A percentile compares a stretch with the other conserved stretches of the same genome.
phyloP scores from a whole-genome alignment of 2,329 filamentous ascomycete genomes.

The Ascochyta pisi region DNA sequence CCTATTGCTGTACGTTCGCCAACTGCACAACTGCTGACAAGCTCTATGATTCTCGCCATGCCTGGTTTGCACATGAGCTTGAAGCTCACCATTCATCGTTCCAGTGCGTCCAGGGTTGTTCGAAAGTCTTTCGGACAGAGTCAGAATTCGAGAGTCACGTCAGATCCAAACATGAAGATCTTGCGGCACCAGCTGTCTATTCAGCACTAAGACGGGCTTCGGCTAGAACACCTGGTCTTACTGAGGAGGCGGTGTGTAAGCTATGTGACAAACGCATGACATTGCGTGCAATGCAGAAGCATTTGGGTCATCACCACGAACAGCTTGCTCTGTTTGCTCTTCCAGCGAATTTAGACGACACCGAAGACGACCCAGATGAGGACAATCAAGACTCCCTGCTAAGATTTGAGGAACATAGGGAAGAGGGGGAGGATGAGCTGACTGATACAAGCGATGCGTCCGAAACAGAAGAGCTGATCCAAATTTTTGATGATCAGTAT shows the following conservation, averaged over 20 bases:
- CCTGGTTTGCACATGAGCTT: conserved; percentile 35
- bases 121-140: background rate
- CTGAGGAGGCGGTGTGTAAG: background rate
- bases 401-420: background rate
- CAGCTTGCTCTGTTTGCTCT: conserved; percentile 35
- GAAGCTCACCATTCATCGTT: conserved; percentile 26
- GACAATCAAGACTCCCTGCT: background rate
- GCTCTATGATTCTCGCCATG: conserved; percentile 29
- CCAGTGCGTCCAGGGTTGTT: conserved; percentile 24
- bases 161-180: background rate
- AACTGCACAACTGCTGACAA: conserved; percentile 28
- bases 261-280: conserved; percentile 23
- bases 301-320: conserved; percentile 32
- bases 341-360: conserved; percentile 23
- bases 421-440: background rate
- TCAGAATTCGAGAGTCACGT: background rate
- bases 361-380: conserved; percentile 18
- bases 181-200: background rate
- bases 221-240: background rate
- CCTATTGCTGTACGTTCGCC: conserved; percentile 34
- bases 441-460: background rate
- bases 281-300: conserved; percentile 21
- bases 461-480: background rate
- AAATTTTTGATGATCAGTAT: no score
- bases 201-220: background rate